Percentiles rank a stretch among this genome's conserved stretches.
These are phyloP conservation scores for Akanthomyces dipterigenus DNA, from an alignment of 2,329 filamentous ascomycete species.

Conservation along the genomic window DNA sequence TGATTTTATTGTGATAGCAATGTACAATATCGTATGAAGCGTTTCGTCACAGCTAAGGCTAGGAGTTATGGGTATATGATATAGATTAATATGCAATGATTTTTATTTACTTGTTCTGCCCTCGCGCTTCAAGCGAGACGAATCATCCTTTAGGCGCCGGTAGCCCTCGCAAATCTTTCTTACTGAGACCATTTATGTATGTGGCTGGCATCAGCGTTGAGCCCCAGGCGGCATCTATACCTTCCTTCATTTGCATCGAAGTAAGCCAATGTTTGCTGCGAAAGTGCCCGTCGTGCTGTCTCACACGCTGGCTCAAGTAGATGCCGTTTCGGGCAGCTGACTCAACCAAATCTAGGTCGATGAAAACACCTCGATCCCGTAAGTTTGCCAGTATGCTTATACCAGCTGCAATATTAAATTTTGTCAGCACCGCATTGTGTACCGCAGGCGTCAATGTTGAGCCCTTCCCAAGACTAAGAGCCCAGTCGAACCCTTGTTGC, in stretches of 20 bases:
- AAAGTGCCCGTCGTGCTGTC: constrained; percentile 20
- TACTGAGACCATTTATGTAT: neutral
- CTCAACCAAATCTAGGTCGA: constrained; percentile 27
- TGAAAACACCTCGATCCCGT: constrained; percentile 28
- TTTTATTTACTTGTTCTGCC: neutral
- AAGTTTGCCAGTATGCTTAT: constrained; percentile 29
- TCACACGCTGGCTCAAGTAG: constrained; percentile 22
- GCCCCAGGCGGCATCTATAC: constrained; percentile 6
- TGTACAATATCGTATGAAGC: constrained; percentile 7
- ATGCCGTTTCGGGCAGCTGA: constrained; percentile 24
- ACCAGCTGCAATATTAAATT: constrained; percentile 30
- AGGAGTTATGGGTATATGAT: neutral
- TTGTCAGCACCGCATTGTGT: constrained; percentile 12
- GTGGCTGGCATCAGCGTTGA: neutral
- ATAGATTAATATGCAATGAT: constrained; percentile 4
- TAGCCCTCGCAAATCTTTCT: neutral
- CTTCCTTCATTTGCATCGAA: constrained; percentile 10
- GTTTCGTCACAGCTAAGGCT: neutral
- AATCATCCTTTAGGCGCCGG: neutral
- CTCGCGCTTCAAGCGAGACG: neutral
- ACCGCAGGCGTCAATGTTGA: neutral
- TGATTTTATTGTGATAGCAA: neutral
- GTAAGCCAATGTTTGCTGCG: constrained; percentile 27
- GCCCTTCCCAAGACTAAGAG: constrained; percentile 13
- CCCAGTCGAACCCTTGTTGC: constrained; percentile 39